Evolutionary conservation across 768 basidiomycete species (phyloP), one percentile per base, ranked within the genome.

Genomic region (Leccinum longicurvipes): DNA sequence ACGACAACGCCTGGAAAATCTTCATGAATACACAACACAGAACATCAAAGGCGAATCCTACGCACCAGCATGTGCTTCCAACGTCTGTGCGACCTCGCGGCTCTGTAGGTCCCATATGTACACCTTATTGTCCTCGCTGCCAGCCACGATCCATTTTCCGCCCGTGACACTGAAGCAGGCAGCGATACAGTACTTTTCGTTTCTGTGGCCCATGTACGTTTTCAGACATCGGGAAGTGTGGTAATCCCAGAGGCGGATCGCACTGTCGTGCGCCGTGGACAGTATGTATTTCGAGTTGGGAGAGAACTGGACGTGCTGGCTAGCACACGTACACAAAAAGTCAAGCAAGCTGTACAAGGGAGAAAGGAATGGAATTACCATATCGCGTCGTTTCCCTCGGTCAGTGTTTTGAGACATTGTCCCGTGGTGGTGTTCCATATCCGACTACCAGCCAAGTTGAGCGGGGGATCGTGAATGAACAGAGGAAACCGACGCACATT

Each of bases 271-370:
- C 0, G 96, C 91, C 0, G 93, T 91, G 1, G 93, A 93, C 50
- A 99, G 80, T 51, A 99, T 89, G 72, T 93, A 95, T 72, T 91
- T 91, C 7, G 92, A 93, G 65, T 97, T 97, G 9, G 96, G 96
- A 0, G 95, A 95, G 74, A 99, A 98, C 64, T 88, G 84, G 15
- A 94, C 93, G 65, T 89, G 88, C 73, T 95, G 92, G 58, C 92
- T 92, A 64, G 46, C 19, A 31, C 27, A 39, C 42, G 31, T 29
- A 31, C 45, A 9, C 36, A 10, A 19, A 8, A 39, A 11, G 28
- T 47, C 42, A 45, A 42, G 47, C 24, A 17, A 50, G 47, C 10
- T 32, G 15, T n/a, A 21, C 15, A 21, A 23, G 17, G 10, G 34
- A 3, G 8, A n/a, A 21, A 15, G 6, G 31, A 49, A 53, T 9